These are phyloP conservation scores for Podaxis sp. DNA, from an alignment of 768 basidiomycete species.

Conservation along the genomic window DNA sequence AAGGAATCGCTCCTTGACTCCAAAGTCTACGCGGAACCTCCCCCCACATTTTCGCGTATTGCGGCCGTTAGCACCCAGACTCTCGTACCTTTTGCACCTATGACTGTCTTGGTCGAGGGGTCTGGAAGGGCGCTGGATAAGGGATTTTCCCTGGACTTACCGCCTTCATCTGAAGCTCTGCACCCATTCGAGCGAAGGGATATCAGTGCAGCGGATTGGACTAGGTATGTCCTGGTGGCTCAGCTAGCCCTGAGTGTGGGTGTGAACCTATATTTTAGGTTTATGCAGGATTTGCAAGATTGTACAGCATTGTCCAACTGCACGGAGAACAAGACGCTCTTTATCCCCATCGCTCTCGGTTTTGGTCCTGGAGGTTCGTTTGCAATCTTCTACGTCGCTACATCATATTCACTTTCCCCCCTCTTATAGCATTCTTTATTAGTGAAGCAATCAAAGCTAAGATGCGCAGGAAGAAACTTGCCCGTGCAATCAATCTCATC, in stretches of 20 bases:
- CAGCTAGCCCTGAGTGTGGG: background rate
- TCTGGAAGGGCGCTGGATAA: conserved; percentile 12
- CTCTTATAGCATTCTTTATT: background rate
- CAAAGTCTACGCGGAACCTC: background rate
- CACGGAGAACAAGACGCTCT: background rate
- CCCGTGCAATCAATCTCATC: conserved; percentile 5
- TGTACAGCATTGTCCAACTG: background rate
- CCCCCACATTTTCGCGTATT: conserved; percentile 3
- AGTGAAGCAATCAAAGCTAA: conserved; percentile 1
- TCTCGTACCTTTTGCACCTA: background rate
- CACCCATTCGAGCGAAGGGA: conserved; percentile 11
- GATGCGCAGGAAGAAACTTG: background rate
- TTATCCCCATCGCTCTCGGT: background rate
- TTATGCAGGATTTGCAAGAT: conserved; percentile 7
- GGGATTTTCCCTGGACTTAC: conserved; percentile 1
- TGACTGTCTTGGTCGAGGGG: background rate
- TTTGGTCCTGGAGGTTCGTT: conserved; percentile 3
- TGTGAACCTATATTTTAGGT: background rate
- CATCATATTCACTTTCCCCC: background rate
- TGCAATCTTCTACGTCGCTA: background rate
- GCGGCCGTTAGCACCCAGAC: background rate
- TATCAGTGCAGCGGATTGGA: conserved; percentile 8
- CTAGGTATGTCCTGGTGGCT: background rate
- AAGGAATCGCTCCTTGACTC: background rate
- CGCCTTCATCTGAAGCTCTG: background rate